A percentile compares a stretch with the other conserved stretches of the same genome.
phyloP scores from a whole-genome alignment of 1,139 yeast genomes.

The Yamadazyma oceani region DNA sequence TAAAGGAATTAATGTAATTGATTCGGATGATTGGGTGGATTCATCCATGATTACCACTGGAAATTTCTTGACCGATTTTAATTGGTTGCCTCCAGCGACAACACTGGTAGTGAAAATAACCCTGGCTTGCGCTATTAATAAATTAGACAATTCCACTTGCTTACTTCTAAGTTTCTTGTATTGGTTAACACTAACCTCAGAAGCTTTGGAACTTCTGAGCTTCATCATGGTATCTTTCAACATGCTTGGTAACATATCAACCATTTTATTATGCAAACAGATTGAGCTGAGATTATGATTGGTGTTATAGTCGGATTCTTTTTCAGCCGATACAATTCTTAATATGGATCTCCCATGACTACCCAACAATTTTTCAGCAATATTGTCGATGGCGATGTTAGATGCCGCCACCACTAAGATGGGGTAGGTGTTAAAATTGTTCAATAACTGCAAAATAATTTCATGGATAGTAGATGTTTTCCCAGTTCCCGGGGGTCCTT shows the following conservation, averaged over 20 bases:
- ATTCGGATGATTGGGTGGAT: conserved; percentile 71
- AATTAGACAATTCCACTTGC: conserved; percentile 44
- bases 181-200: conserved; percentile 38
- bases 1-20: conserved; percentile 66
- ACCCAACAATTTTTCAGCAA: conserved; percentile 60
- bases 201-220: conserved; percentile 41
- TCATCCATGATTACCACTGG: conserved; percentile 68
- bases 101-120: conserved; percentile 73
- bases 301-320: conserved; percentile 58
- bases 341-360: conserved; percentile 53
- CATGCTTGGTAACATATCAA: conserved; percentile 46
- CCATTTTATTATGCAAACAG: conserved; percentile 63
- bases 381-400: conserved; percentile 73
- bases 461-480: conserved; percentile 67
- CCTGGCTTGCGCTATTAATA: conserved; percentile 61
- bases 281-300: conserved; percentile 57
- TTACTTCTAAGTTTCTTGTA: conserved; percentile 50
- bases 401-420: conserved; percentile 75
- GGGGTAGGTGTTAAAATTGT: conserved; percentile 57
- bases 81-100: conserved; percentile 65
- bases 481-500: conserved; percentile 74
- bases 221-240: conserved; percentile 44
- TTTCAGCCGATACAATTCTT: conserved; percentile 60
- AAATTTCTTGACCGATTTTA: conserved; percentile 53
- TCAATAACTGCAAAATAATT: conserved; percentile 60